Evolutionary conservation across 345 rosid species (phyloP), one percentile per base, ranked within the genome.

Genomic region (Camelina hispida): DNA sequence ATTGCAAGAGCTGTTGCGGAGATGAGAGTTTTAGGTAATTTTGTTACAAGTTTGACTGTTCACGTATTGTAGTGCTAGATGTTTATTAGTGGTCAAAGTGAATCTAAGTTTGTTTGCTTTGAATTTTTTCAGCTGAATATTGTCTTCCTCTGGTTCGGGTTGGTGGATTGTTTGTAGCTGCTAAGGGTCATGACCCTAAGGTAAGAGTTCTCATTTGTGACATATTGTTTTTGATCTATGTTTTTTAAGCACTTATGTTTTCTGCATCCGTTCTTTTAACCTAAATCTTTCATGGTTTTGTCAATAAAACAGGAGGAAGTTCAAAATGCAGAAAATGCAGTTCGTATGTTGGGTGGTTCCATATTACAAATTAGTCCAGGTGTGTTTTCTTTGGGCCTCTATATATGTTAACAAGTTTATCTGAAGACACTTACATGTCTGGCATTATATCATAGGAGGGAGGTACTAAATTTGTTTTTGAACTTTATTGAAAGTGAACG

Each of bases 1-100:
- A 88, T 91, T 40, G 97, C 98, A 66, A 91, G 98, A 86, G 97
- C 97, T 68, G 98, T 94, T 1, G 93, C 97, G 1, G 98, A 94
- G 78, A 86, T 94, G 97, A 87, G 97, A 85, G 81, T 91, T 52
- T 82, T 94, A 77, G 96, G 98, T 94, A 32, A 10, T 70, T 44
- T 76, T 4, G 20, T 56, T 25, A 53, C 43, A 34, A 35, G 11
- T 56, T 23, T 23, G 25, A 23, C 25, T 23, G 25, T 23, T 35
- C 23, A 20, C 20, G 20, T 48, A 51, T 51, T 7, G 61, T 35
- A 43, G 5, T 76, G 50, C 43, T 30, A 61, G 56, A 18, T 58
- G 17, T 14, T 58, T 51, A 58, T 57, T 51, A 28, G 32, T 38
- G 69, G 55, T 52, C 79, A 28, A 61, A 63, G 35, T 60, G 38